Evolutionary conservation across 306 rosid genomes (phyloP).

Genomic region (Lathyrus oleraceus): DNA sequence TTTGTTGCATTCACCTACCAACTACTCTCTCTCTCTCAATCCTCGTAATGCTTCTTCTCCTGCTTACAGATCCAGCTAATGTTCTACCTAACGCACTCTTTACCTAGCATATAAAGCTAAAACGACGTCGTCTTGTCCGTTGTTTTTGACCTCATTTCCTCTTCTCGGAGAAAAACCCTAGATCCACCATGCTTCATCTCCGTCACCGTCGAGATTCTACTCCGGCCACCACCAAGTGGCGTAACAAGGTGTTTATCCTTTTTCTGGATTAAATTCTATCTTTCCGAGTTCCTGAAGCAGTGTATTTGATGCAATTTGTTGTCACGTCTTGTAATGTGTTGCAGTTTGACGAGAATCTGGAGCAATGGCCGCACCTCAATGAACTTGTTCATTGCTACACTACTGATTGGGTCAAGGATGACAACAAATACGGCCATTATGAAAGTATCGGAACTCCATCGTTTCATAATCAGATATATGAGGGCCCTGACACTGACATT

Average conservation of each 20-base stretch:
- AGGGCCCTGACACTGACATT: slow-evolving; percentile 96
- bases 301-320: neutral
- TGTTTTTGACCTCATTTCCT: too few species aligned
- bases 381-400: slow-evolving; percentile 96
- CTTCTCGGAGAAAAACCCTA: slow-evolving; percentile 54
- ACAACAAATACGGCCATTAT: slow-evolving; percentile 90
- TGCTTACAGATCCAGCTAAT: slow-evolving; percentile 72
- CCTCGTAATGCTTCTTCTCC: slow-evolving; percentile 31
- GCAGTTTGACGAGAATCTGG: slow-evolving; percentile 93
- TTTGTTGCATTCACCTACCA: neutral
- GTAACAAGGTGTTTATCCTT: slow-evolving; percentile 55
- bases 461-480: slow-evolving; percentile 87
- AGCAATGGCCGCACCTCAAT: slow-evolving; percentile 97
- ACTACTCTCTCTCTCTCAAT: neutral
- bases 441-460: slow-evolving; percentile 67
- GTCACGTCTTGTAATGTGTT: neutral
- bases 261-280: neutral
- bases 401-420: slow-evolving; percentile 95
- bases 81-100: slow-evolving; percentile 29
- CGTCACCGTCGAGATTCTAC: slow-evolving; percentile 94
- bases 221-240: slow-evolving; percentile 85
- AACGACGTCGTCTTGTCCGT: neutral
- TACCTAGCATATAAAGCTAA: slow-evolving; percentile 25
- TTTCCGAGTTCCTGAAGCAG: neutral
- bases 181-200: slow-evolving; percentile 92